phyloP scores from a whole-genome alignment of 1,139 yeast genomes.

The Yamadazyma diddensiae region DNA sequence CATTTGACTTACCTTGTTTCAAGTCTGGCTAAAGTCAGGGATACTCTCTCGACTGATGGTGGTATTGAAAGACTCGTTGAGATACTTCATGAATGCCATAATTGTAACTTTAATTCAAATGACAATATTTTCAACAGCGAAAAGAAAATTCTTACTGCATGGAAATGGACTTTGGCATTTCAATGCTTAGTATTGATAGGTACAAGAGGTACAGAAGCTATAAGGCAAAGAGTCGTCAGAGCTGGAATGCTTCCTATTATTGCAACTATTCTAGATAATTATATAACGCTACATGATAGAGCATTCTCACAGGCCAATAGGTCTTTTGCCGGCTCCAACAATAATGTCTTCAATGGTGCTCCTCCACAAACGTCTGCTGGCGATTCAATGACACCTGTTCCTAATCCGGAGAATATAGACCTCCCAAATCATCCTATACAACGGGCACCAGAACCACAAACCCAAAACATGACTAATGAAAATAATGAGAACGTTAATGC shows the following conservation, averaged over 20 bases:
- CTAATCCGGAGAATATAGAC: neutral
- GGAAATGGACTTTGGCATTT: slow-evolving; percentile 96
- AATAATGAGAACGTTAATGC: neutral
- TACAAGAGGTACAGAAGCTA: slow-evolving; percentile 85
- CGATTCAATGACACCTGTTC: neutral
- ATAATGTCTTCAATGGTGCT: neutral
- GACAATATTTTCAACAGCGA: slow-evolving; percentile 45
- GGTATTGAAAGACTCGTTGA: slow-evolving; percentile 87
- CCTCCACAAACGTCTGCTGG: neutral
- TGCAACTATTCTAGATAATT: slow-evolving; percentile 89
- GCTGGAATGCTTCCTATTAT: slow-evolving; percentile 90
- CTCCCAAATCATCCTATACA: neutral
- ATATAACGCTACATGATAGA: slow-evolving; percentile 47
- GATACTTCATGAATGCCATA: slow-evolving; percentile 77
- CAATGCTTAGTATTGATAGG: slow-evolving; percentile 91
- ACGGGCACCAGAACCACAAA: neutral
- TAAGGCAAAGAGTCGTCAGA: slow-evolving; percentile 80
- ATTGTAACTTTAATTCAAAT: slow-evolving; percentile 27
- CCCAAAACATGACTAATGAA: neutral
- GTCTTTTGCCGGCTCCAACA: neutral
- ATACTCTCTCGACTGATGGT: slow-evolving; percentile 84
- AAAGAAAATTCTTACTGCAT: slow-evolving; percentile 62
- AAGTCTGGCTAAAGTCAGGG: slow-evolving; percentile 84
- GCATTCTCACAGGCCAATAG: slow-evolving; percentile 34
- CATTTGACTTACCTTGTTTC: slow-evolving; percentile 85